phyloP scores from a whole-genome alignment of 1,284 basidiomycete species.

The Cutaneotrichosporon arboriforme region DNA sequence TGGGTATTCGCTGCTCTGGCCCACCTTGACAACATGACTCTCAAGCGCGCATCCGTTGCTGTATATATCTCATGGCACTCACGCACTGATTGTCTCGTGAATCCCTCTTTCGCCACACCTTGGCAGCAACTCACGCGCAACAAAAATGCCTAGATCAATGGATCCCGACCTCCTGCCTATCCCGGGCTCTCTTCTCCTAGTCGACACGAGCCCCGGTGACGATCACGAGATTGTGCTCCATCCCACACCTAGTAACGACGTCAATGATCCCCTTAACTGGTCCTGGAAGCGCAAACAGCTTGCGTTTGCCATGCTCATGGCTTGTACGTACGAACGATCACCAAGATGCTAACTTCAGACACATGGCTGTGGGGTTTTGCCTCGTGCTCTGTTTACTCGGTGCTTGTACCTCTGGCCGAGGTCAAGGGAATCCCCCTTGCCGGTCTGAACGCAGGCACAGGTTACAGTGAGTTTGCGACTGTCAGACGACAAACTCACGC shows the following conservation, averaged over 20 bases:
- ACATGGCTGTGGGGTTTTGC: conserved; percentile 14
- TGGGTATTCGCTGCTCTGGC: no score
- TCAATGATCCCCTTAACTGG: conserved; percentile 25
- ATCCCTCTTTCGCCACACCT: no score
- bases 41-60: no score
- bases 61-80: no score
- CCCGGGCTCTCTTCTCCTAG: conserved; percentile 18
- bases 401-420: conserved; percentile 20
- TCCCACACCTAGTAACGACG: conserved; percentile 19
- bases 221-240: conserved; percentile 12
- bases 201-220: conserved; percentile 5
- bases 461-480: conserved; percentile 14
- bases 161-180: conserved; percentile 9
- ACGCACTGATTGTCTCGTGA: no score
- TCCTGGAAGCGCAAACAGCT: conserved; percentile 17
- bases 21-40: no score
- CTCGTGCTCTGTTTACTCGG: conserved; percentile 18
- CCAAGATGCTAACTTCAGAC: no score
- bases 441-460: conserved; percentile 22
- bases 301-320: conserved; percentile 13
- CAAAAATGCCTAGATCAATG: not conserved
- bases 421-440: conserved; percentile 18
- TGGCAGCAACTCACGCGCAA: no score
- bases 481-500: not conserved
- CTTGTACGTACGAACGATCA: conserved; percentile 1